A percentile compares a stretch with the other conserved stretches of the same genome.
Conservation (phyloP, 148 eudicot genomes). For the Vaccinium corymbosum region DNA sequence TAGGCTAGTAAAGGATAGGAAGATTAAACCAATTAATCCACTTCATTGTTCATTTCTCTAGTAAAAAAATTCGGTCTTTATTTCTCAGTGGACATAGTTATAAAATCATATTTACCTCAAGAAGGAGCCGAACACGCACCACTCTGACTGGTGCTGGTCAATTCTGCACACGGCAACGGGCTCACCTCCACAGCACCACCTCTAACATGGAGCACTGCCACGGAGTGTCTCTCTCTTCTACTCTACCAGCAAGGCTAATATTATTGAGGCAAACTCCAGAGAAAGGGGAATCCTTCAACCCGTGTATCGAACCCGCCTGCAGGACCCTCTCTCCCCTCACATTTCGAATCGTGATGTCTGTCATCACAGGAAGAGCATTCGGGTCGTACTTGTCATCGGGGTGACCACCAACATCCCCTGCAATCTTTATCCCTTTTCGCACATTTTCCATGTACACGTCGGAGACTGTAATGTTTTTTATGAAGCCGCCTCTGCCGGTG, state of each 20-base stretch:
- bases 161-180: conserved; percentile 81
- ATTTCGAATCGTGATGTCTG: conserved; percentile 48
- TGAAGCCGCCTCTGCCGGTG: conserved; percentile 77
- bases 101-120: conserved; percentile 17
- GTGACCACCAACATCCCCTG: conserved; percentile 92
- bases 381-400: conserved; percentile 67
- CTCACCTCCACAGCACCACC: conserved; percentile 76
- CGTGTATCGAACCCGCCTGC: conserved; percentile 67
- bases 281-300: conserved; percentile 70
- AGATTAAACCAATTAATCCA: background rate
- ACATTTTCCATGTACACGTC: conserved; percentile 66
- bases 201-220: conserved; percentile 84
- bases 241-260: conserved; percentile 43
- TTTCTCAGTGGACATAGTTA: background rate
- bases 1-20: background rate
- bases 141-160: conserved; percentile 34
- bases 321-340: conserved; percentile 57
- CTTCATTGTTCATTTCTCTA: background rate
- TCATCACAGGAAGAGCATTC: conserved; percentile 59
- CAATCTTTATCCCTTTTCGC: conserved; percentile 67
- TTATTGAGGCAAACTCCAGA: conserved; percentile 66
- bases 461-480: conserved; percentile 64
- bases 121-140: conserved; percentile 44
- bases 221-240: conserved; percentile 27
- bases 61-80: background rate